Conservation (phyloP, 179 eudicot genomes). For the Spinacia oleracea region DNA sequence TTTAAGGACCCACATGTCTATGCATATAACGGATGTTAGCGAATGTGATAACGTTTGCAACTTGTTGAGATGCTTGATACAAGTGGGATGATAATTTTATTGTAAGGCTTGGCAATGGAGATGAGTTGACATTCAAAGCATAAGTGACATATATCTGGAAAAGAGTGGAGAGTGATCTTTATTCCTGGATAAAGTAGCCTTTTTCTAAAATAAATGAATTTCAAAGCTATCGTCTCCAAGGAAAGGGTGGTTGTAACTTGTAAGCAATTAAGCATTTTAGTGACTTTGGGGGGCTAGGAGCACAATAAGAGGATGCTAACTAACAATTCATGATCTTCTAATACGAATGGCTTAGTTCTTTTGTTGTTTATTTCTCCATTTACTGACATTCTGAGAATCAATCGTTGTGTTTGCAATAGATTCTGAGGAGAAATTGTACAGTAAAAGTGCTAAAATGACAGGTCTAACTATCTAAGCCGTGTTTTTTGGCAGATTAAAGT, state of each 20-base stretch:
- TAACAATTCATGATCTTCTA: neutral
- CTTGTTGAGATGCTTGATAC: constrained; percentile 12
- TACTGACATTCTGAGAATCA: too few relatives aligned
- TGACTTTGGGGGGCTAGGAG: too few relatives aligned
- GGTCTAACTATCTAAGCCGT: too few relatives aligned
- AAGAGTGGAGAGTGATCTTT: constrained; percentile 6
- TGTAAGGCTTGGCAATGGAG: neutral
- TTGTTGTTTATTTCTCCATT: neutral
- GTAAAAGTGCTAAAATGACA: neutral
- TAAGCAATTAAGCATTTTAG: too few relatives aligned
- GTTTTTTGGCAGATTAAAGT: neutral
- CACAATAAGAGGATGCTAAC: neutral
- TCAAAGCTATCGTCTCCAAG: neutral
- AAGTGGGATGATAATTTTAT: neutral
- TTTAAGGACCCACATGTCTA: neutral
- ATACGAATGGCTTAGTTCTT: neutral
- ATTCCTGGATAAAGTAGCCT: neutral
- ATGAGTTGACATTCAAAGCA: constrained; percentile 1
- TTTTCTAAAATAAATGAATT: neutral
- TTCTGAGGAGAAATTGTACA: neutral
- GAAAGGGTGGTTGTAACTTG: neutral
- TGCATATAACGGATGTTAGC: neutral
- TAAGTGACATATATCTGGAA: neutral
- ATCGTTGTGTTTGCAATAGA: neutral
- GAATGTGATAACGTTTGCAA: neutral